These are phyloP conservation scores for Candida insectalens DNA, from an alignment of 805 yeast genomes.

Conservation along the genomic window DNA sequence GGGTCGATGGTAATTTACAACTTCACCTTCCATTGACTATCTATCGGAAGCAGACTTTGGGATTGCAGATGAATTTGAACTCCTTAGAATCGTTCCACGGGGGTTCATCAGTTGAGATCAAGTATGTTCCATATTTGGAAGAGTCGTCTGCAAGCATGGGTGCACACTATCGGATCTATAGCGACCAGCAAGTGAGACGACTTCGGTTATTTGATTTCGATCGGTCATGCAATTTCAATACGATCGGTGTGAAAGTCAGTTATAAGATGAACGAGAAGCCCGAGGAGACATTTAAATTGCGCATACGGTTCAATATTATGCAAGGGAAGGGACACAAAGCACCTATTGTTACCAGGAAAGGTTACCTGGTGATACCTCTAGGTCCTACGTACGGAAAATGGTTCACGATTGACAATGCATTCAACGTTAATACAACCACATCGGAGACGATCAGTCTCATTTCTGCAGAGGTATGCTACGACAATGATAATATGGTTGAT, in stretches of 20 bases:
- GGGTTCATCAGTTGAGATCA: slow-evolving; percentile 26
- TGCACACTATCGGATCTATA: slow-evolving; percentile 11
- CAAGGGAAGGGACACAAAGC: slow-evolving; percentile 18
- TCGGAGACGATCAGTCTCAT: slow-evolving; percentile 15
- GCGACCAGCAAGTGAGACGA: slow-evolving; percentile 9
- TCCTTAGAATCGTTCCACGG: slow-evolving; percentile 24
- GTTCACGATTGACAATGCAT: slow-evolving; percentile 15
- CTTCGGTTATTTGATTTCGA: slow-evolving; percentile 20
- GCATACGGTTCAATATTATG: slow-evolving; percentile 24
- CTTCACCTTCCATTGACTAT: slow-evolving; percentile 21
- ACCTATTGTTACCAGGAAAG: slow-evolving; percentile 20
- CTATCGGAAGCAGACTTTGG: slow-evolving; percentile 3
- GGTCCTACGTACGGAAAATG: slow-evolving; percentile 15
- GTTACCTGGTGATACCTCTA: slow-evolving; percentile 24
- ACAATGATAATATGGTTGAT: slow-evolving; percentile 7
- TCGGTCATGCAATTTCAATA: slow-evolving; percentile 16
- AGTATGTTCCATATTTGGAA: slow-evolving; percentile 9
- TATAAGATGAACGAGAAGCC: slow-evolving; percentile 14
- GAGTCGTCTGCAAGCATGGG: not conserved
- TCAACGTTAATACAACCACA: slow-evolving; percentile 10
- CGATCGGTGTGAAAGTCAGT: slow-evolving; percentile 18
- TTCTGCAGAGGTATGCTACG: slow-evolving; percentile 11
- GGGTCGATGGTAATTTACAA: slow-evolving; percentile 31
- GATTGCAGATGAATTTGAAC: slow-evolving; percentile 14
- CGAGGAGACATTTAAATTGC: slow-evolving; percentile 21